A percentile compares a stretch with the other conserved stretches of the same genome.
Conservation (phyloP, 805 yeast species). For the Yamadazyma akitaensis region DNA sequence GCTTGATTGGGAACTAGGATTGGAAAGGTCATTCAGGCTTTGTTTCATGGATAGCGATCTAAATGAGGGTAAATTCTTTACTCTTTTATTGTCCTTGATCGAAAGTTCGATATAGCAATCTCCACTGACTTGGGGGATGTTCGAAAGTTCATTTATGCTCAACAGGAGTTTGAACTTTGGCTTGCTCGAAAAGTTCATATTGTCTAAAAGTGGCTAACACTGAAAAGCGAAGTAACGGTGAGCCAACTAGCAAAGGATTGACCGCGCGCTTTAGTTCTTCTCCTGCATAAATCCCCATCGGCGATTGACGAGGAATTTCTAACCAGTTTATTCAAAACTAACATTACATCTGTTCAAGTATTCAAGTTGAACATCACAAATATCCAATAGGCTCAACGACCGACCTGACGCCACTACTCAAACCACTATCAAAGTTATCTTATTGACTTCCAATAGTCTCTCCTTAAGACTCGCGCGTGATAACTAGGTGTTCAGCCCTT, state of each 20-base stretch:
- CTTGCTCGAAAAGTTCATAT: conserved; percentile 17
- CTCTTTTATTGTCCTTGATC: conserved; percentile 46
- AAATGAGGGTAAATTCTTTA: conserved; percentile 9
- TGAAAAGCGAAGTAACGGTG: background rate
- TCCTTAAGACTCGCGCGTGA: background rate
- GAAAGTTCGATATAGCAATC: conserved; percentile 62
- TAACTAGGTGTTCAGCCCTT: background rate
- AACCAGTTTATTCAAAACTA: background rate
- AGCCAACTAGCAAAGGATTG: background rate
- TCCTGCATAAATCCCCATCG: background rate
- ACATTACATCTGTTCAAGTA: background rate
- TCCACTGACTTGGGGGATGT: conserved; percentile 79
- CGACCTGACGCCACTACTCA: too few species aligned
- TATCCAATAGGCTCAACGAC: too few species aligned
- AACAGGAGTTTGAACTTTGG: conserved; percentile 64
- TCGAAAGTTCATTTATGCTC: conserved; percentile 66
- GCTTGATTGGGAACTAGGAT: background rate
- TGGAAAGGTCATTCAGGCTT: background rate
- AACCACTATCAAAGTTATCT: background rate
- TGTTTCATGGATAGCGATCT: conserved; percentile 15
- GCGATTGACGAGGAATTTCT: background rate
- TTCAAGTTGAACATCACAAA: background rate
- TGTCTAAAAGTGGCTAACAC: background rate
- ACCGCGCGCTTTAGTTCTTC: background rate
- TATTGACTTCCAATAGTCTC: background rate